These are phyloP conservation scores for Pneumocystis jirovecii DNA, from an alignment of 1,139 yeast genomes.

Conservation along the genomic window DNA sequence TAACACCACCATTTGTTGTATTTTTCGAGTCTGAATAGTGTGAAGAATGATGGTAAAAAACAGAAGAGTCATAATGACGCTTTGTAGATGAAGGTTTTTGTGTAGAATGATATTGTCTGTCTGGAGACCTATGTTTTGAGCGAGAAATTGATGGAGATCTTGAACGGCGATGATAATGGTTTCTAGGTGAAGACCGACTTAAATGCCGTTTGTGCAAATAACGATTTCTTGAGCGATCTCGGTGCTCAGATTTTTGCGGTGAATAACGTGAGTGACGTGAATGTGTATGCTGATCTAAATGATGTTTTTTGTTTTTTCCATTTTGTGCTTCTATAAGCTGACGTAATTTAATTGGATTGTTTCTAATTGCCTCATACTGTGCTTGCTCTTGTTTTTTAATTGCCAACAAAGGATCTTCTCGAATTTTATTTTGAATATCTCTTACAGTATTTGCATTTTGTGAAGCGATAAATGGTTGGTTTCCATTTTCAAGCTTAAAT, in stretches of 20 bases:
- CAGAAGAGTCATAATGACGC: background rate
- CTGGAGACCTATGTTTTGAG: background rate
- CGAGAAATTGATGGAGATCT: background rate
- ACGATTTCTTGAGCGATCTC: background rate
- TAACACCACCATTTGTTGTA: background rate
- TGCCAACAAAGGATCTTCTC: constrained; percentile 43
- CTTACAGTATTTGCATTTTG: constrained; percentile 12
- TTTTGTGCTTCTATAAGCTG: constrained; percentile 10
- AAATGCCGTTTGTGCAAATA: background rate
- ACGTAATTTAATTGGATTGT: constrained; percentile 13
- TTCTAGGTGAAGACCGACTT: background rate
- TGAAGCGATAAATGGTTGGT: constrained; percentile 15
- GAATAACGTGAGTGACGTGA: background rate
- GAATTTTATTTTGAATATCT: constrained; percentile 20
- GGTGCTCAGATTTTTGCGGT: background rate
- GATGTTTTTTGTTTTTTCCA: background rate
- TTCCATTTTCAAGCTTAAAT: constrained; percentile 10
- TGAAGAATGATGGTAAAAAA: no score
- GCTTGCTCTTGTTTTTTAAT: constrained; percentile 32
- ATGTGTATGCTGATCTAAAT: background rate
- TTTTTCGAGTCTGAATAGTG: background rate
- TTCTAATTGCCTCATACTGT: constrained; percentile 13
- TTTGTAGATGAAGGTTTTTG: background rate
- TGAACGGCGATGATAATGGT: background rate
- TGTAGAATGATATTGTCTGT: background rate